A percentile compares a stretch with the other conserved stretches of the same genome.
phyloP scores from a whole-genome alignment of 768 basidiomycete species.

The Amanita molliuscula region DNA sequence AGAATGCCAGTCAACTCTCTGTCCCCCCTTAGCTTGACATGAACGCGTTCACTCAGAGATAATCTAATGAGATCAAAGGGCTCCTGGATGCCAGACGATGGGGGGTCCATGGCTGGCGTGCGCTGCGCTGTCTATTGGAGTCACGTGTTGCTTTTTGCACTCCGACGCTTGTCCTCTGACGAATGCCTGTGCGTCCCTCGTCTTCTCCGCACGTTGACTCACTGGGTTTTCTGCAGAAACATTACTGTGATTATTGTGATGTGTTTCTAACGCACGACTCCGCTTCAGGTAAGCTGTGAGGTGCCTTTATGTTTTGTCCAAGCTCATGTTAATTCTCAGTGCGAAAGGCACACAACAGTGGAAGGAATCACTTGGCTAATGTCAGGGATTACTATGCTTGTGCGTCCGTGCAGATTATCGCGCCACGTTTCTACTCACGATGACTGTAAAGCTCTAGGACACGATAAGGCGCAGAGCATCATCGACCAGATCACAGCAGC shows the following conservation, averaged over 20 bases:
- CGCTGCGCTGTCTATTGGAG: conserved; percentile 2
- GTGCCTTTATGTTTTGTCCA: neutral
- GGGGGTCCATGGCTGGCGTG: conserved; percentile 45
- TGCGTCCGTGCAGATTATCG: conserved; percentile 22
- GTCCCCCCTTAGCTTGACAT: conserved; percentile 94
- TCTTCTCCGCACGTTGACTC: neutral
- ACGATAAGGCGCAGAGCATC: conserved; percentile 96
- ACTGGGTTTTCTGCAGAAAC: conserved; percentile 47
- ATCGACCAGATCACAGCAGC: conserved; percentile 97
- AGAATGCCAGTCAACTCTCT: conserved; percentile 85
- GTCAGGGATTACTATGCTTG: conserved; percentile 97
- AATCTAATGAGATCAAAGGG: conserved; percentile 96
- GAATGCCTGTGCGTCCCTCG: conserved; percentile 58
- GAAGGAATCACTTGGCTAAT: conserved; percentile 93
- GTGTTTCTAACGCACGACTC: conserved; percentile 94
- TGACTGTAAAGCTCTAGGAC: conserved; percentile 56
- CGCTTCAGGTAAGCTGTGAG: conserved; percentile 56
- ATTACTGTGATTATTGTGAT: conserved; percentile 91
- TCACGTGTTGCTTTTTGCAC: conserved; percentile 1
- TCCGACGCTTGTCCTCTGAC: conserved; percentile 16
- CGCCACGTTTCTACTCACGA: conserved; percentile 1
- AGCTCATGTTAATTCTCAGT: conserved; percentile 37
- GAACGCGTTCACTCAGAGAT: conserved; percentile 94
- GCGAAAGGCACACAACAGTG: conserved; percentile 96
- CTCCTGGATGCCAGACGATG: conserved; percentile 76